Percentiles rank a stretch among this genome's conserved stretches.
Conservation (phyloP, 768 basidiomycete species). For the Mycena vitilis region DNA sequence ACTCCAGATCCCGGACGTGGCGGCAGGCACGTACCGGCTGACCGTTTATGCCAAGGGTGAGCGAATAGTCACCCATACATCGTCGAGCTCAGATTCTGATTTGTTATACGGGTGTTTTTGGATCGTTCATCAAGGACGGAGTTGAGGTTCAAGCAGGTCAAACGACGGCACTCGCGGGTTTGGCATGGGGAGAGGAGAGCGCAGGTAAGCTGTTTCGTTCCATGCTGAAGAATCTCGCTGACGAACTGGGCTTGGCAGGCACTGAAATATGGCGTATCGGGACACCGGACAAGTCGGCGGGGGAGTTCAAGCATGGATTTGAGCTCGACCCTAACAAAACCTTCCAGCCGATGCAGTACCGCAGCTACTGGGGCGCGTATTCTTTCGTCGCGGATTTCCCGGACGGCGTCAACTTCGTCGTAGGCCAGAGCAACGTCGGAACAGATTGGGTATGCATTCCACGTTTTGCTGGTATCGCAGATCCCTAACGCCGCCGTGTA, state of each 20-base stretch:
- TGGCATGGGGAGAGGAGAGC: constrained; percentile 21
- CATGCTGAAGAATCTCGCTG: neutral
- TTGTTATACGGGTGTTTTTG: constrained; percentile 17
- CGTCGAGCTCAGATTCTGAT: neutral
- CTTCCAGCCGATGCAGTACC: constrained; percentile 22
- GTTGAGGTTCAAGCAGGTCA: constrained; percentile 21
- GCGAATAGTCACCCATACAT: neutral
- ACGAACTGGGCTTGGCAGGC: neutral
- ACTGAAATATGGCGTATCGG: constrained; percentile 27
- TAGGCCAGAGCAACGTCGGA: constrained; percentile 22
- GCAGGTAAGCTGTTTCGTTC: constrained; percentile 10
- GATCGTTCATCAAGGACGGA: constrained; percentile 22
- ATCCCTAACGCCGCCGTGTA: neutral
- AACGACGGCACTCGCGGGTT: constrained; percentile 2
- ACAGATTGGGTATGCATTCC: constrained; percentile 19
- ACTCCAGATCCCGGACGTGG: constrained; percentile 12
- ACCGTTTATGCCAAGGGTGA: constrained; percentile 23
- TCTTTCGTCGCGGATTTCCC: constrained; percentile 23
- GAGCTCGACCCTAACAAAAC: constrained; percentile 23
- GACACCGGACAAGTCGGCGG: constrained; percentile 21
- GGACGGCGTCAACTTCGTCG: constrained; percentile 19
- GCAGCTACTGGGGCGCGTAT: constrained; percentile 28
- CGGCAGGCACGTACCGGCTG: constrained; percentile 19
- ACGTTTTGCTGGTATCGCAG: neutral
- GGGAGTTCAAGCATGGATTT: constrained; percentile 28